These are phyloP conservation scores for Ramularia endophylla DNA, from an alignment of 2,329 filamentous ascomycete species.

Conservation along the genomic window DNA sequence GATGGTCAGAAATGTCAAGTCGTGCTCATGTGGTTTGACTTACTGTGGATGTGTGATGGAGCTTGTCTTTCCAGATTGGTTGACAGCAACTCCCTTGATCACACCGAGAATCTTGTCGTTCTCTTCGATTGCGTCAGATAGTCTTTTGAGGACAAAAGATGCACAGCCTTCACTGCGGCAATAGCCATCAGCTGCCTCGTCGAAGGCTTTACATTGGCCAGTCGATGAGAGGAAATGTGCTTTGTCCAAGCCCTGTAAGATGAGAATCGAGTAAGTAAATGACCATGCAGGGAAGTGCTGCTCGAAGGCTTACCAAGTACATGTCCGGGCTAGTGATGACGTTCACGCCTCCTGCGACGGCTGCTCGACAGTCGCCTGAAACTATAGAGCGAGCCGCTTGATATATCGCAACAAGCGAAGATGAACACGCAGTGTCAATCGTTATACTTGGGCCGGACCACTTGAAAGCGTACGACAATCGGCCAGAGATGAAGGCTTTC, in stretches of 20 bases:
- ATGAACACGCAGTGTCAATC: constrained; percentile 13
- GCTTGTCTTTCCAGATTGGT: constrained; percentile 19
- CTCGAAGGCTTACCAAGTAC: no score
- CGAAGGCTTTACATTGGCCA: constrained; percentile 28
- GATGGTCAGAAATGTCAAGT: no score
- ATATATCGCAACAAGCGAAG: constrained; percentile 7
- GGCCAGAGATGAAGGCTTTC: constrained; percentile 7
- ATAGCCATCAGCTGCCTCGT: constrained; percentile 31
- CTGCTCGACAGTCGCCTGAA: constrained; percentile 8
- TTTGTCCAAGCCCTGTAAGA: constrained; percentile 13
- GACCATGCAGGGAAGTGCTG: no score
- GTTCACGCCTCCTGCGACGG: constrained; percentile 12
- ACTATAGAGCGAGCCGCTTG: constrained; percentile 6
- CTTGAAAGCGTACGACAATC: constrained; percentile 10
- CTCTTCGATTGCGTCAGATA: constrained; percentile 30
- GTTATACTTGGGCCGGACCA: no score
- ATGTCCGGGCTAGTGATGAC: constrained; percentile 12
- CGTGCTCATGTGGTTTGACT: no score
- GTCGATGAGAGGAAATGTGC: constrained; percentile 15
- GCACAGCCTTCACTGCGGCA: constrained; percentile 31
- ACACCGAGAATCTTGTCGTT: constrained; percentile 32
- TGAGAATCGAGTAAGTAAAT: no score
- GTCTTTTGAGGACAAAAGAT: constrained; percentile 28
- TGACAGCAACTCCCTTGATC: constrained; percentile 33
- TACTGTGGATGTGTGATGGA: constrained; percentile 11